phyloP scores from a whole-genome alignment of 257 asterid genomes.

The Scutellaria minor region DNA sequence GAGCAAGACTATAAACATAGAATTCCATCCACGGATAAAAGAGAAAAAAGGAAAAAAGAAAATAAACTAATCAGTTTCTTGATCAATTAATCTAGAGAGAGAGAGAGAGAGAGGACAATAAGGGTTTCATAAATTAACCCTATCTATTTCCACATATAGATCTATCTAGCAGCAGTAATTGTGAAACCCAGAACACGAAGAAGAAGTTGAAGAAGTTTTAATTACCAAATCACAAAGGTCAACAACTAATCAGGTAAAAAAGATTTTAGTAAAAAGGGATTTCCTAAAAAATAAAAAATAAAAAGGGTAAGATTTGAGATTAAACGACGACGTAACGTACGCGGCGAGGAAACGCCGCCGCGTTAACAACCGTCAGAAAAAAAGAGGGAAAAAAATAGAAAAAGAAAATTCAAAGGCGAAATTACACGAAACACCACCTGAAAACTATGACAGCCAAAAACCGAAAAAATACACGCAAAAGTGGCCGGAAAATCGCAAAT shows the following conservation, averaged over 20 bases:
- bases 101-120: not conserved
- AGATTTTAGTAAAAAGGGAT: too few relatives aligned
- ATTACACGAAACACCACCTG: conserved; percentile 25
- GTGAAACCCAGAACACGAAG: not conserved
- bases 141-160: not conserved
- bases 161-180: not conserved
- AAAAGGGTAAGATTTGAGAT: not conserved
- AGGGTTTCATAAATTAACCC: conserved; percentile 1
- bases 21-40: conserved; percentile 39
- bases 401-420: not conserved
- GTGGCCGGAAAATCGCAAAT: not conserved
- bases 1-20: conserved; percentile 43
- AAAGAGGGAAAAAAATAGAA: not conserved
- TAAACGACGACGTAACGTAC: conserved; percentile 22
- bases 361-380: not conserved
- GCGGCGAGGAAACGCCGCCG: conserved; percentile 48
- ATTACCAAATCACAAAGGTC: not conserved
- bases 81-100: not conserved
- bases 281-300: too few relatives aligned
- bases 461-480: not conserved
- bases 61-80: conserved; percentile 49
- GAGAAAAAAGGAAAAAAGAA: conserved; percentile 19
- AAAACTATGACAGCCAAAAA: not conserved
- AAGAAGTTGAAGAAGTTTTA: not conserved
- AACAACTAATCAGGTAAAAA: not conserved